phyloP scores from a whole-genome alignment of 2,329 filamentous ascomycete genomes.

The Pseudocercospora eumusae region DNA sequence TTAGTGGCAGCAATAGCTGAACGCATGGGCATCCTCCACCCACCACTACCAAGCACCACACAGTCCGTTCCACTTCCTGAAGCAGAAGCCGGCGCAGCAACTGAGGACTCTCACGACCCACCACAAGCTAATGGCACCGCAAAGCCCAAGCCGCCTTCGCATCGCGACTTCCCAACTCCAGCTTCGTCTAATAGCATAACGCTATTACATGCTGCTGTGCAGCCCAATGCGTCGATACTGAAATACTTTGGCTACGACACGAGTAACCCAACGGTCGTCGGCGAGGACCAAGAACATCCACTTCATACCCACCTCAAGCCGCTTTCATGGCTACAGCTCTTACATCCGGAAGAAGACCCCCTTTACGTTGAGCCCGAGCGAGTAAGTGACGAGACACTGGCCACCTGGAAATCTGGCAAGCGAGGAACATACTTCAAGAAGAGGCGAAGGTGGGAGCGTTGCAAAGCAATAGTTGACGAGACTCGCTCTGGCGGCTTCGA shows the following conservation, averaged over 20 bases:
- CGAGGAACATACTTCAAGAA: constrained; percentile 87
- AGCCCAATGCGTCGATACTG: constrained; percentile 83
- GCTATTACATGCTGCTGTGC: constrained; percentile 75
- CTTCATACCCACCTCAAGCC: constrained; percentile 78
- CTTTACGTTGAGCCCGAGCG: constrained; percentile 69
- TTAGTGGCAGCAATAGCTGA: constrained; percentile 83
- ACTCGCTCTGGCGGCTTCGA: constrained; percentile 76
- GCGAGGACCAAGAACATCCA: constrained; percentile 60
- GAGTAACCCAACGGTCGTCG: constrained; percentile 57
- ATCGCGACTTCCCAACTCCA: constrained; percentile 60
- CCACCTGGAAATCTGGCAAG: constrained; percentile 75
- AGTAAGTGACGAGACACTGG: constrained; percentile 62
- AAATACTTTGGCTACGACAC: constrained; percentile 89
- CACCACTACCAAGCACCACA: constrained; percentile 23
- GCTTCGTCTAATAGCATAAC: constrained; percentile 75
- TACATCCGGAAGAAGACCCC: constrained; percentile 73
- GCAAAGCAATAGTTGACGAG: constrained; percentile 70
- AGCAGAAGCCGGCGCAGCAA: constrained; percentile 3
- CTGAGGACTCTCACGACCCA: not conserved
- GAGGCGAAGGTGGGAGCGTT: constrained; percentile 75
- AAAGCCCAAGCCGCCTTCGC: constrained; percentile 42
- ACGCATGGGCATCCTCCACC: constrained; percentile 74
- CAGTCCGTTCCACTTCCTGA: not conserved
- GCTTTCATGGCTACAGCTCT: constrained; percentile 87
- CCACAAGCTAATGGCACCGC: constrained; percentile 15